Percentiles rank a stretch among this genome's conserved stretches.
Conservation (phyloP, 2,329 filamentous ascomycete genomes). For the Chalaropsis ovoidea region DNA sequence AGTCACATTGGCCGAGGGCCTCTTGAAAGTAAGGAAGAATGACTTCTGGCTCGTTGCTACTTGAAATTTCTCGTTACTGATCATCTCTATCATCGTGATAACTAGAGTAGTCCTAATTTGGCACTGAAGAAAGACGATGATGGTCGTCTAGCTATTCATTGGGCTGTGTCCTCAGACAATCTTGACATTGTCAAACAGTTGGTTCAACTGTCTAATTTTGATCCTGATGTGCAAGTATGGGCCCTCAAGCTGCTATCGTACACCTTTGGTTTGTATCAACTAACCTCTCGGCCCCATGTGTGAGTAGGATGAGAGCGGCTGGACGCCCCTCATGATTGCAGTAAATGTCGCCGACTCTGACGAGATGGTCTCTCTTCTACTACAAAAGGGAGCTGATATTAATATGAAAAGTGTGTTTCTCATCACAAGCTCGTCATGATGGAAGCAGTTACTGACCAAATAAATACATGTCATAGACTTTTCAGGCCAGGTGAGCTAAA, state of each 20-base stretch:
- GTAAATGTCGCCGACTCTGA: slow-evolving; percentile 64
- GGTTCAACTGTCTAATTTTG: slow-evolving; percentile 60
- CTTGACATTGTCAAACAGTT: slow-evolving; percentile 64
- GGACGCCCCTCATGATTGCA: slow-evolving; percentile 78
- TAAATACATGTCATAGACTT: slow-evolving; percentile 39
- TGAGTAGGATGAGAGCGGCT: slow-evolving; percentile 60
- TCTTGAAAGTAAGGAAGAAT: slow-evolving; percentile 18
- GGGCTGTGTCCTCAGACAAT: slow-evolving; percentile 79
- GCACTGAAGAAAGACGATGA: slow-evolving; percentile 67
- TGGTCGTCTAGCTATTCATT: slow-evolving; percentile 83
- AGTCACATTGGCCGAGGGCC: slow-evolving; percentile 14
- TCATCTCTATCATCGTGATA: neutral
- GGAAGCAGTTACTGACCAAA: slow-evolving; percentile 25
- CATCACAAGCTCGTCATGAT: neutral
- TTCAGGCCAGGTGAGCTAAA: slow-evolving; percentile 47
- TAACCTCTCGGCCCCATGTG: neutral
- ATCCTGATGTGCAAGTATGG: slow-evolving; percentile 66
- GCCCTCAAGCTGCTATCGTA: neutral
- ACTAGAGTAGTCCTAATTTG: slow-evolving; percentile 67
- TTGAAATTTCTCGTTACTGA: neutral
- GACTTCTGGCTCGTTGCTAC: neutral
- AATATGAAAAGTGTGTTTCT: slow-evolving; percentile 55
- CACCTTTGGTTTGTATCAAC: neutral
- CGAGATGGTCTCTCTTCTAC: slow-evolving; percentile 54
- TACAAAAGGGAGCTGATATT: slow-evolving; percentile 60